phyloP scores from a whole-genome alignment of 2,329 filamentous ascomycete species.

The Penicillium sp. region DNA sequence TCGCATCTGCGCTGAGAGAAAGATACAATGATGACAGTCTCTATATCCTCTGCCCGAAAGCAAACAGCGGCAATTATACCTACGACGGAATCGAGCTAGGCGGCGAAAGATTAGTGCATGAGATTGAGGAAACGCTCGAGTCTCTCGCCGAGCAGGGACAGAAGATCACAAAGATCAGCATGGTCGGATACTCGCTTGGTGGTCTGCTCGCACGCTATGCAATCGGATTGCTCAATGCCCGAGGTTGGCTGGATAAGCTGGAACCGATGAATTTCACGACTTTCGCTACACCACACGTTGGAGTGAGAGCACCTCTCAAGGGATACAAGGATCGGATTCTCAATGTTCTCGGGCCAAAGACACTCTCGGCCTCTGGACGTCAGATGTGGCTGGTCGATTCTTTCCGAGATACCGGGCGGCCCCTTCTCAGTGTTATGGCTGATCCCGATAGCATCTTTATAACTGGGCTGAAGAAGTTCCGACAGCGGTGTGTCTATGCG shows the following conservation, averaged over 20 bases:
- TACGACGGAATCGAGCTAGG: conserved; percentile 67
- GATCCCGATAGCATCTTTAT: conserved; percentile 85
- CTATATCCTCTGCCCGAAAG: conserved; percentile 55
- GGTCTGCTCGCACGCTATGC: conserved; percentile 84
- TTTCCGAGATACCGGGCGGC: conserved; percentile 77
- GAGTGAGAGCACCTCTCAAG: conserved; percentile 66
- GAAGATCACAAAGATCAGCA: conserved; percentile 73
- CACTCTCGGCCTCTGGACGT: conserved; percentile 74
- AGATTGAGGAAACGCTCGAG: conserved; percentile 59
- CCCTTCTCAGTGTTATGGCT: conserved; percentile 74
- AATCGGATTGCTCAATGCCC: conserved; percentile 75
- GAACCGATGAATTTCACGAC: conserved; percentile 91
- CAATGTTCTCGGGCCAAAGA: conserved; percentile 80
- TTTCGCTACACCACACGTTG: conserved; percentile 80
- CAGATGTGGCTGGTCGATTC: conserved; percentile 85
- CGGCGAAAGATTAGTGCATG: conserved; percentile 61
- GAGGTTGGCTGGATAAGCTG: conserved; percentile 72
- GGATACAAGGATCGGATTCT: conserved; percentile 65
- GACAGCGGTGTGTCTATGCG: conserved; percentile 71
- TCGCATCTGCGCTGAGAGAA: conserved; percentile 51
- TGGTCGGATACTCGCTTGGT: conserved; percentile 86
- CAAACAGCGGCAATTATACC: conserved; percentile 57
- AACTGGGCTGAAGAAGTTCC: conserved; percentile 70
- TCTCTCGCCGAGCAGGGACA: conserved; percentile 59
- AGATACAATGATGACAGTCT: conserved; percentile 50